phyloP scores from a whole-genome alignment of 2,329 filamentous ascomycete species.

The Clarireedia monteithiana region DNA sequence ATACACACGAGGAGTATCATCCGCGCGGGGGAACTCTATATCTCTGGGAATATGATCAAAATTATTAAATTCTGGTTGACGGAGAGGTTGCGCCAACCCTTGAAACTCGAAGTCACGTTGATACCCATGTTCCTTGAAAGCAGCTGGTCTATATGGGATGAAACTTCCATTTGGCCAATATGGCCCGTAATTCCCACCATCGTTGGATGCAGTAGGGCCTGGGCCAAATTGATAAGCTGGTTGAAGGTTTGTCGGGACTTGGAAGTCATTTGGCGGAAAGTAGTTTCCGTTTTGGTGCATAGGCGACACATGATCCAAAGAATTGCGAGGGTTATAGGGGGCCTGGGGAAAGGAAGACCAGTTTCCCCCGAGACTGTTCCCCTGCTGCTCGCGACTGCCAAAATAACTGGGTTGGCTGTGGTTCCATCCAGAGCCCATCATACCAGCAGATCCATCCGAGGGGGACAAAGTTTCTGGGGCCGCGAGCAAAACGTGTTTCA shows the following conservation, averaged over 20 bases:
- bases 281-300: conserved; percentile 20
- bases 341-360: conserved; percentile 13
- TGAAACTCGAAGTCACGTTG: conserved; percentile 13
- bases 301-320: conserved; percentile 21
- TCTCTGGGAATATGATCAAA: background rate
- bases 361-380: conserved; percentile 1
- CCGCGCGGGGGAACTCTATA: background rate
- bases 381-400: conserved; percentile 12
- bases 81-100: conserved; percentile 1
- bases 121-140: conserved; percentile 44
- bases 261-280: conserved; percentile 34
- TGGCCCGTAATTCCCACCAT: conserved; percentile 49
- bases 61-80: conserved; percentile 10
- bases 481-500: conserved; percentile 77
- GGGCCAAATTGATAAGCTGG: conserved; percentile 48
- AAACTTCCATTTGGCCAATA: conserved; percentile 56
- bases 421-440: background rate
- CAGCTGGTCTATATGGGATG: conserved; percentile 47
- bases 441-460: conserved; percentile 10
- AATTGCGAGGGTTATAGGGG: conserved; percentile 17
- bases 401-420: conserved; percentile 6
- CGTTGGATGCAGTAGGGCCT: conserved; percentile 50
- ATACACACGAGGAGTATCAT: conserved; percentile 2
- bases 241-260: conserved; percentile 51
- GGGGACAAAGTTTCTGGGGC: conserved; percentile 30